Conservation (phyloP, 108 stramenopile genomes). For the Cyclotella sp. region DNA sequence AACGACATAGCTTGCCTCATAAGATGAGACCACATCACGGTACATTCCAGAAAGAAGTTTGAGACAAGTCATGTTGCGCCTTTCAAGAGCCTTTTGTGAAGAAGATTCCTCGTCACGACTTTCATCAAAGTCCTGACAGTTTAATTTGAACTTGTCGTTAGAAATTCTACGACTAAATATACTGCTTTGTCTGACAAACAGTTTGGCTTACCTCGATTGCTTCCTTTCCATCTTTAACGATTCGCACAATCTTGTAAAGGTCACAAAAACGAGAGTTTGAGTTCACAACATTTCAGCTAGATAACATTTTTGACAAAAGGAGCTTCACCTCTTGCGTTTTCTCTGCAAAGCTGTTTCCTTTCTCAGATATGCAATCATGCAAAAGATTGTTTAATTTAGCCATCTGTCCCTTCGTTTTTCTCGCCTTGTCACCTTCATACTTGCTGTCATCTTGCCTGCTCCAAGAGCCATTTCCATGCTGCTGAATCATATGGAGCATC, state of each 20-base stretch:
- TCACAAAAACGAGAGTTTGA: background rate
- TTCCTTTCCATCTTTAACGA: constrained; percentile 42
- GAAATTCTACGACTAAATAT: background rate
- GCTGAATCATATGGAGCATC: constrained; percentile 55
- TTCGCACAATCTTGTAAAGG: background rate
- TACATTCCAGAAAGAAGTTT: constrained; percentile 48
- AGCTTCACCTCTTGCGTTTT: constrained; percentile 36
- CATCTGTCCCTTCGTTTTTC: constrained; percentile 27
- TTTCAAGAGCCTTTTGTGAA: constrained; percentile 25
- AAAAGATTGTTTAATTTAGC: constrained; percentile 33
- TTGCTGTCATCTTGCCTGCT: constrained; percentile 2
- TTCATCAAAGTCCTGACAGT: constrained; percentile 16
- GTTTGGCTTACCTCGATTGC: constrained; percentile 41
- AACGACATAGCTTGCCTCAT: constrained; percentile 10
- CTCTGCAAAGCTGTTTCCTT: constrained; percentile 34
- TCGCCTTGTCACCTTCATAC: constrained; percentile 15
- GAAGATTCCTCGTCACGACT: constrained; percentile 7
- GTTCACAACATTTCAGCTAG: background rate
- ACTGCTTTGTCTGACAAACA: background rate
- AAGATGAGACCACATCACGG: constrained; percentile 37
- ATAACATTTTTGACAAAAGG: background rate
- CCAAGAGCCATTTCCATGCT: constrained; percentile 33
- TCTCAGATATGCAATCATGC: constrained; percentile 35
- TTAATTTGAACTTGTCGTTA: background rate
- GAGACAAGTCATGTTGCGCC: constrained; percentile 37